Percentiles rank a stretch among this genome's conserved stretches.
phyloP scores from a whole-genome alignment of 2,329 filamentous ascomycete species.

The Dothidotthia symphoricarpi region DNA sequence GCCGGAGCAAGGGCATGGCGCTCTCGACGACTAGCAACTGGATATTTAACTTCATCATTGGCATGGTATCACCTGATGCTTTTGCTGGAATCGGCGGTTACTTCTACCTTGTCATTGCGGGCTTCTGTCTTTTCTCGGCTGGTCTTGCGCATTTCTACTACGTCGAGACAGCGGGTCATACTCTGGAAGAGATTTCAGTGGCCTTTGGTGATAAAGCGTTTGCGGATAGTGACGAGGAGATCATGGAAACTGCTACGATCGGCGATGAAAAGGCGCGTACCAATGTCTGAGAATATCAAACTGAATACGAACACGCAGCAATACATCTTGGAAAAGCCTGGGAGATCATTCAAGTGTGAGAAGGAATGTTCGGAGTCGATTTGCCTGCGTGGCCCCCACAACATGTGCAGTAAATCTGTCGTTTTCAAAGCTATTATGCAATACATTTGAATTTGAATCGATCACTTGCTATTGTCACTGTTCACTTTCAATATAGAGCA shows the following conservation, averaged over 20 bases:
- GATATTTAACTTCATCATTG: conserved; percentile 42
- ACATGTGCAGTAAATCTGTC: too few relatives aligned
- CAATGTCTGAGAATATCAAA: too few relatives aligned
- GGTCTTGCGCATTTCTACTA: conserved; percentile 44
- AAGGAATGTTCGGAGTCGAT: too few relatives aligned
- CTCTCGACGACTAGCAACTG: conserved; percentile 43
- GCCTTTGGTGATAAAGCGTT: conserved; percentile 47
- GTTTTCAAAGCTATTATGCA: too few relatives aligned
- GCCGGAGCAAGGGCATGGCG: conserved; percentile 44
- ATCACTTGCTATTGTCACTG: too few relatives aligned
- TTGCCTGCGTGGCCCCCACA: too few relatives aligned
- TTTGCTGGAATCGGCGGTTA: conserved; percentile 46
- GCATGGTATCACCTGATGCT: conserved; percentile 46
- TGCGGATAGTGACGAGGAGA: conserved; percentile 19
- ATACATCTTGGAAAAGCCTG: too few relatives aligned
- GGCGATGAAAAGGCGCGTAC: conserved; percentile 8
- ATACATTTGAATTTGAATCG: too few relatives aligned
- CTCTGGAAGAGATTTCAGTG: conserved; percentile 43
- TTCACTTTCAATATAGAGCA: too few relatives aligned
- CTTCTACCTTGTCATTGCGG: conserved; percentile 46
- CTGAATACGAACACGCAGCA: too few relatives aligned
- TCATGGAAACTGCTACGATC: conserved; percentile 12
- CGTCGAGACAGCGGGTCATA: conserved; percentile 43
- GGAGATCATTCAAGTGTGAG: too few relatives aligned
- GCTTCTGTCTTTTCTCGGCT: conserved; percentile 43